A percentile compares a stretch with the other conserved stretches of the same genome.
Conservation (phyloP, 345 rosid species). For the Populus alba region DNA sequence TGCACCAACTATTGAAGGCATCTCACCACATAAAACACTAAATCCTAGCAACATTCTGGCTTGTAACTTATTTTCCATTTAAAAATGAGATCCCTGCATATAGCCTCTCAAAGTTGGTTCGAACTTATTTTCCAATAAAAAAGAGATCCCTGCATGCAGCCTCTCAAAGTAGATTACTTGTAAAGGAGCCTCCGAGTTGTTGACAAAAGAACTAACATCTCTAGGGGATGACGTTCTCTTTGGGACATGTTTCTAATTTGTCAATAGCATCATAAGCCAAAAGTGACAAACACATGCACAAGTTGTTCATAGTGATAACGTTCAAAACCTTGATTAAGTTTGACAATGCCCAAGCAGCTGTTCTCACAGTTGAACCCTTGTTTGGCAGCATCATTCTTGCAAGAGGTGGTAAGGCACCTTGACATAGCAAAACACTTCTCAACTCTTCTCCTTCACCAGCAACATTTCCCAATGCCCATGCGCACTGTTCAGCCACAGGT, state of each 20-base stretch:
- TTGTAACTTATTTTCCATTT: neutral
- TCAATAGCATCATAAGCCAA: neutral
- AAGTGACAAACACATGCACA: neutral
- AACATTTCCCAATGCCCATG: conserved; percentile 97
- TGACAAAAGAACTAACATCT: neutral
- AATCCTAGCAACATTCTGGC: neutral
- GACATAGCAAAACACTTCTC: conserved; percentile 76
- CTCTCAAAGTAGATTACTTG: neutral
- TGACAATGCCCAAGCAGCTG: conserved; percentile 98
- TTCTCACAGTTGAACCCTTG: conserved; percentile 89
- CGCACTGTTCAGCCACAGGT: conserved; percentile 95
- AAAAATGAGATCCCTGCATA: too few species aligned
- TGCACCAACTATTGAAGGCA: neutral
- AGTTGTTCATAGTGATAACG: conserved; percentile 5
- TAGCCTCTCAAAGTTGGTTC: too few species aligned
- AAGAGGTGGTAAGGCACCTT: conserved; percentile 86
- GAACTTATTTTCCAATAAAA: too few species aligned
- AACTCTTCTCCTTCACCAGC: conserved; percentile 98
- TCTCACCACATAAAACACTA: neutral
- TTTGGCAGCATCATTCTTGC: conserved; percentile 94
- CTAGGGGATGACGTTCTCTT: neutral
- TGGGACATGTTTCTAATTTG: neutral
- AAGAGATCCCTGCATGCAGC: too few species aligned
- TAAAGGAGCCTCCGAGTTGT: neutral
- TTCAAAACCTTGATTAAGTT: conserved; percentile 81